phyloP scores from a whole-genome alignment of 441 rosid species.

The Arabidopsis hybrid region DNA sequence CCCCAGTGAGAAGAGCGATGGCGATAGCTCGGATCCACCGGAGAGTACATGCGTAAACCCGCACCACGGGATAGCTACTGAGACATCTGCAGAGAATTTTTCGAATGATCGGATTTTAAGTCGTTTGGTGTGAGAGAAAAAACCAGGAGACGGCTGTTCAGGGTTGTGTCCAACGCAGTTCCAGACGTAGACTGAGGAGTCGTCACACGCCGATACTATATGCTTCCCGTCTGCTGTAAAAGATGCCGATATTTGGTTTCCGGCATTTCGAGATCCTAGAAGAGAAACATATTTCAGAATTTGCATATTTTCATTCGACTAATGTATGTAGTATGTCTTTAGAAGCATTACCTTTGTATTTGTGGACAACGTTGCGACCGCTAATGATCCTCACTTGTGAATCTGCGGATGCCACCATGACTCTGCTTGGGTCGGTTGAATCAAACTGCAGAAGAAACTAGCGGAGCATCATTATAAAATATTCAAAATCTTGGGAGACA shows the following conservation, averaged over 20 bases:
- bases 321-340: background rate
- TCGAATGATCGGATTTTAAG: conserved; percentile 70
- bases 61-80: conserved; percentile 85
- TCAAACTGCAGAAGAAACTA: conserved; percentile 56
- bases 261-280: conserved; percentile 60
- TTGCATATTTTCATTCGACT: background rate
- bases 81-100: conserved; percentile 79
- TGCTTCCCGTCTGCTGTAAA: conserved; percentile 87
- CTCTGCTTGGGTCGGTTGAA: conserved; percentile 74
- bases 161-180: conserved; percentile 46
- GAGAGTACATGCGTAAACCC: conserved; percentile 49
- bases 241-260: conserved; percentile 72
- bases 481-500: background rate
- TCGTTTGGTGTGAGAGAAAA: conserved; percentile 45
- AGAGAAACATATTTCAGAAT: conserved; percentile 11
- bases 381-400: conserved; percentile 80
- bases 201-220: conserved; percentile 85
- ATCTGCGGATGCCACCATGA: conserved; percentile 91
- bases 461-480: background rate
- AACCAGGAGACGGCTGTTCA: conserved; percentile 34
- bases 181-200: conserved; percentile 88
- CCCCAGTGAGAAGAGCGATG: conserved; percentile 58
- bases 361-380: conserved; percentile 72
- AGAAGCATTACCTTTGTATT: conserved; percentile 73
- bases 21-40: conserved; percentile 31